These are phyloP conservation scores for Globisporangium lucens DNA, from an alignment of 352 stramenopile species.

Conservation along the genomic window DNA sequence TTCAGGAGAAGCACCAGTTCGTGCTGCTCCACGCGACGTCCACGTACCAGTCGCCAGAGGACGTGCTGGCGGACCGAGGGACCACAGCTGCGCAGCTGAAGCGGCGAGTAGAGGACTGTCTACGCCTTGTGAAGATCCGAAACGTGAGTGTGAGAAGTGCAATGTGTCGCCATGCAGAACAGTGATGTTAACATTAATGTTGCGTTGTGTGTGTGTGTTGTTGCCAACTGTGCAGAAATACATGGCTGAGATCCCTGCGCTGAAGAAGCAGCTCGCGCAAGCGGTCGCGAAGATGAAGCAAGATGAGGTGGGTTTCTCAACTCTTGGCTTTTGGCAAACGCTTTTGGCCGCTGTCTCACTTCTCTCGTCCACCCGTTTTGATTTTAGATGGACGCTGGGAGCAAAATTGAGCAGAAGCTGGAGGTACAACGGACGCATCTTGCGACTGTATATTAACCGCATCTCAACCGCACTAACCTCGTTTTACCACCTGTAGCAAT, in stretches of 20 bases:
- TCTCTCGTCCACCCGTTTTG: neutral
- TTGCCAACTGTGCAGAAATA: constrained; percentile 44
- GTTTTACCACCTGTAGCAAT: constrained; percentile 44
- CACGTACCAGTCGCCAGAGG: constrained; percentile 48
- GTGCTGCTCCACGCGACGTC: constrained; percentile 43
- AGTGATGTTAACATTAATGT: neutral
- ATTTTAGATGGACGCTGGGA: constrained; percentile 44
- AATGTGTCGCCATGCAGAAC: neutral
- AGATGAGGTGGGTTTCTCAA: constrained; percentile 38
- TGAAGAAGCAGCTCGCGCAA: constrained; percentile 49
- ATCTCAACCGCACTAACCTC: neutral
- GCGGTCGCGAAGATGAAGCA: constrained; percentile 60
- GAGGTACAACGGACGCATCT: constrained; percentile 36
- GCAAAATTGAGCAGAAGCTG: constrained; percentile 70
- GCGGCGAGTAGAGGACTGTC: constrained; percentile 54
- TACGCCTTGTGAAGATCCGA: constrained; percentile 69
- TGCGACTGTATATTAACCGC: neutral
- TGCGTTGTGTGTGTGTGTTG: neutral
- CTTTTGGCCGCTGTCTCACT: neutral
- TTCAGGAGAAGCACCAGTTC: constrained; percentile 56
- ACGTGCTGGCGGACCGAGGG: constrained; percentile 51
- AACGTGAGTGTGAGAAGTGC: constrained; percentile 49
- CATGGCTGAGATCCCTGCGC: constrained; percentile 42
- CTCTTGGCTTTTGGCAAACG: neutral
- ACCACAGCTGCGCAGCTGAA: constrained; percentile 45